A percentile compares a stretch with the other conserved stretches of the same genome.
Evolutionary conservation across 2,329 filamentous ascomycete genomes (phyloP).

Genomic region (Torrubiella hemipterigena): DNA sequence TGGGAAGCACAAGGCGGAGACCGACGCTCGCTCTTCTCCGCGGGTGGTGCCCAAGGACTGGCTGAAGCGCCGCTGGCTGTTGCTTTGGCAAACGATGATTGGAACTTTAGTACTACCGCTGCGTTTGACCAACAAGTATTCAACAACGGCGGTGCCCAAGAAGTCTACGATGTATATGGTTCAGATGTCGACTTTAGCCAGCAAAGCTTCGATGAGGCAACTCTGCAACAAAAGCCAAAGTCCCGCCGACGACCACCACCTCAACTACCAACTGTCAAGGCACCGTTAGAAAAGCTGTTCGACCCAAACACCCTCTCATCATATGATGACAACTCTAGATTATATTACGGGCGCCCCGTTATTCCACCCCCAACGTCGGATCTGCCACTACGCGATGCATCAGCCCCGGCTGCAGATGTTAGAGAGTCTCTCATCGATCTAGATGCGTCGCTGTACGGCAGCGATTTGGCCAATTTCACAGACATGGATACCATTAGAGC

Average conservation of each 20-base stretch:
- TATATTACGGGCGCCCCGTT: slow-evolving; percentile 25
- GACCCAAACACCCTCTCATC: slow-evolving; percentile 33
- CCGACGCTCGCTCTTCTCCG: slow-evolving; percentile 43
- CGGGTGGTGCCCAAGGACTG: slow-evolving; percentile 36
- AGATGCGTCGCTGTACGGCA: slow-evolving; percentile 25
- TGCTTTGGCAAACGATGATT: slow-evolving; percentile 36
- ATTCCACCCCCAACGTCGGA: slow-evolving; percentile 30
- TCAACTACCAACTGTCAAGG: slow-evolving; percentile 26
- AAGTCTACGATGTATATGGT: slow-evolving; percentile 28
- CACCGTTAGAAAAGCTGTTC: slow-evolving; percentile 33
- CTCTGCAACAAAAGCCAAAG: slow-evolving; percentile 16
- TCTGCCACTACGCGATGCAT: slow-evolving; percentile 46
- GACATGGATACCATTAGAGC: slow-evolving; percentile 50
- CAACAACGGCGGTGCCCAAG: slow-evolving; percentile 31
- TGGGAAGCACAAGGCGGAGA: slow-evolving; percentile 60
- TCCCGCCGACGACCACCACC: slow-evolving; percentile 26
- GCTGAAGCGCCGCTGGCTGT: slow-evolving; percentile 19
- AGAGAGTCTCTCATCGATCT: slow-evolving; percentile 34
- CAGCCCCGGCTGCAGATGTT: slow-evolving; percentile 32
- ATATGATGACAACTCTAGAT: slow-evolving; percentile 31
- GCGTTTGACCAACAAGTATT: slow-evolving; percentile 38
- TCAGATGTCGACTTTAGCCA: neutral
- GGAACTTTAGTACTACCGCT: slow-evolving; percentile 47
- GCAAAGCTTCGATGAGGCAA: slow-evolving; percentile 16
- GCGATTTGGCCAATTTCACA: slow-evolving; percentile 43